Evolutionary conservation across 2,329 filamentous ascomycete genomes (phyloP).

Genomic region (Aspergillus awamori): DNA sequence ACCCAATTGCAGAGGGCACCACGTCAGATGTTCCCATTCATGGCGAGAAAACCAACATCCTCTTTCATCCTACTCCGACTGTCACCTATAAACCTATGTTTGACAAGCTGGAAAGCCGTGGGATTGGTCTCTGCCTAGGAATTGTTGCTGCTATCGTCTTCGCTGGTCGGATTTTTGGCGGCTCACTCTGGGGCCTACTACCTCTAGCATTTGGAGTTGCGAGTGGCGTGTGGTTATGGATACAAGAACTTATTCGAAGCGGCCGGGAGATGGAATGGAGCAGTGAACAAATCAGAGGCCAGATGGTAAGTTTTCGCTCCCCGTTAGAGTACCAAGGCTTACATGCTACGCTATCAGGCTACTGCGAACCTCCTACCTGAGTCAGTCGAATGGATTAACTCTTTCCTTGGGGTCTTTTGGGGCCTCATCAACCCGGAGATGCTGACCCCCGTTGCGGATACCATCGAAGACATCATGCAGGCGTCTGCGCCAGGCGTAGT

Average conservation of each 20-base stretch:
- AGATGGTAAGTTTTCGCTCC: constrained; percentile 60
- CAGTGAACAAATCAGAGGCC: constrained; percentile 79
- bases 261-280: constrained; percentile 86
- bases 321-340: background rate
- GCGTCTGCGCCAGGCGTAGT: constrained; percentile 88
- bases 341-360: constrained; percentile 51
- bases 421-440: constrained; percentile 92
- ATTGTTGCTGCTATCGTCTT: constrained; percentile 76
- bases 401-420: constrained; percentile 81
- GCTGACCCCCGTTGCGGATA: constrained; percentile 90
- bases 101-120: constrained; percentile 71
- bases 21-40: constrained; percentile 95
- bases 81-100: constrained; percentile 91
- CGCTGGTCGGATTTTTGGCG: constrained; percentile 78
- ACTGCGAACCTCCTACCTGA: constrained; percentile 88
- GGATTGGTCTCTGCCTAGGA: constrained; percentile 68
- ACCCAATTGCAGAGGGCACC: constrained; percentile 76
- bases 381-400: constrained; percentile 96
- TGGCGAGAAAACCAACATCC: constrained; percentile 92
- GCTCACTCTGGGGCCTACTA: constrained; percentile 73
- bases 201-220: constrained; percentile 71
- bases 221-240: constrained; percentile 84
- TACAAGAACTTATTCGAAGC: constrained; percentile 80
- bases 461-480: constrained; percentile 93
- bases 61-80: constrained; percentile 92